Evolutionary conservation across 148 eudicot species (phyloP).

Genomic region (Vaccinium corymbosum): DNA sequence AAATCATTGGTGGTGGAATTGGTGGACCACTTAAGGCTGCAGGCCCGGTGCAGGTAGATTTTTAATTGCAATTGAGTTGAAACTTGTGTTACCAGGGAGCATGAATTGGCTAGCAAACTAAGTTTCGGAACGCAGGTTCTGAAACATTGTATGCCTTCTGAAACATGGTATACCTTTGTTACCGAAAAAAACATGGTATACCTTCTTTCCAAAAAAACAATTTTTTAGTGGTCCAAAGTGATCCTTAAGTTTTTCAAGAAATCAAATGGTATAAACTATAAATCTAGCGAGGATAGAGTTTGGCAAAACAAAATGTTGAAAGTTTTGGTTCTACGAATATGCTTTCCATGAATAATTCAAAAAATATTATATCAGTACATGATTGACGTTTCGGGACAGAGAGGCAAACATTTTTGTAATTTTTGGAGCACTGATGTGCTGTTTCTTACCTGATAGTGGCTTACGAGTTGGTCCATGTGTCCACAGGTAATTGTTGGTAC

Average conservation of each 20-base stretch:
- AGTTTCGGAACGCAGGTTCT: background rate
- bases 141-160: background rate
- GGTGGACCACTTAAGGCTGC: constrained; percentile 75
- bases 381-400: background rate
- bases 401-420: background rate
- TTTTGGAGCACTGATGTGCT: background rate
- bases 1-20: constrained; percentile 67
- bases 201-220: background rate
- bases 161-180: too few relatives aligned
- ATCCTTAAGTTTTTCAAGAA: background rate
- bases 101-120: background rate
- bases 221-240: background rate
- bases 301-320: background rate
- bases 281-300: background rate
- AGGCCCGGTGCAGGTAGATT: constrained; percentile 62
- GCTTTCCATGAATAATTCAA: background rate
- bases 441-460: constrained; percentile 7
- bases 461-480: constrained; percentile 6
- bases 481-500: constrained; percentile 75
- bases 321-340: background rate
- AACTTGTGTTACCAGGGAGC: background rate
- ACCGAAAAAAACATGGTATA: background rate
- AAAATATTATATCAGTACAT: background rate
- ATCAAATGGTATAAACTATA: background rate
- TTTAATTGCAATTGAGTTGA: background rate